Conservation (phyloP, 106 monocot species). For the Iris macrosiphon region DNA sequence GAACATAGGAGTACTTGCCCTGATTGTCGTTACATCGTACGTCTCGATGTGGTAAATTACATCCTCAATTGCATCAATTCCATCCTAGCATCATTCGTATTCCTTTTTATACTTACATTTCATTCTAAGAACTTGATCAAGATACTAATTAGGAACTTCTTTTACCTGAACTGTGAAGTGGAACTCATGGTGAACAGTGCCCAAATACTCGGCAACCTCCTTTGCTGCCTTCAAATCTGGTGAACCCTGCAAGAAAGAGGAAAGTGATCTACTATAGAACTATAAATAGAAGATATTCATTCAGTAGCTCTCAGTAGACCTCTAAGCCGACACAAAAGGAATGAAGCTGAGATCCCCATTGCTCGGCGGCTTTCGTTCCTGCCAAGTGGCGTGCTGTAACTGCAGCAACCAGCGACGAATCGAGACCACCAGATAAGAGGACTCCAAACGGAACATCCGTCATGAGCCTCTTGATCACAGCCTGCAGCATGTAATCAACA, state of each 20-base stretch:
- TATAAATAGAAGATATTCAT: neutral
- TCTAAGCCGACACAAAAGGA: slow-evolving; percentile 57
- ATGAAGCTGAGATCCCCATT: slow-evolving; percentile 54
- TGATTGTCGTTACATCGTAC: slow-evolving; percentile 52
- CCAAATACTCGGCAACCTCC: slow-evolving; percentile 51
- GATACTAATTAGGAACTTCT: too few species aligned
- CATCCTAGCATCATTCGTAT: too few species aligned
- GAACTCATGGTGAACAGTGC: slow-evolving; percentile 63
- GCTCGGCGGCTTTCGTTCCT: slow-evolving; percentile 46
- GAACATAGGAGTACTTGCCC: slow-evolving; percentile 68
- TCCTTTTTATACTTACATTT: too few species aligned
- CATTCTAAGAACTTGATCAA: too few species aligned
- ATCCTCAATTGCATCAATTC: slow-evolving; percentile 61
- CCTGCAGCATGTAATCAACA: slow-evolving; percentile 9
- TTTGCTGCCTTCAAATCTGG: slow-evolving; percentile 58
- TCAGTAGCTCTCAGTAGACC: slow-evolving; percentile 6
- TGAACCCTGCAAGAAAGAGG: slow-evolving; percentile 28
- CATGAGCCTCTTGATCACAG: slow-evolving; percentile 65
- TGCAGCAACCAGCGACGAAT: slow-evolving; percentile 56
- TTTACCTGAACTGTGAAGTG: slow-evolving; percentile 62
- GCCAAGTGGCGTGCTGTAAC: slow-evolving; percentile 52
- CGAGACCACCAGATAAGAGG: slow-evolving; percentile 58
- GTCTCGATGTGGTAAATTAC: slow-evolving; percentile 56
- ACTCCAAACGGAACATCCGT: slow-evolving; percentile 72
- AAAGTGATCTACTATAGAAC: neutral